Evolutionary conservation across 2,329 filamentous ascomycete genomes (phyloP), one percentile per base, ranked within the genome.

Genomic region (Colletotrichum shisoi): DNA sequence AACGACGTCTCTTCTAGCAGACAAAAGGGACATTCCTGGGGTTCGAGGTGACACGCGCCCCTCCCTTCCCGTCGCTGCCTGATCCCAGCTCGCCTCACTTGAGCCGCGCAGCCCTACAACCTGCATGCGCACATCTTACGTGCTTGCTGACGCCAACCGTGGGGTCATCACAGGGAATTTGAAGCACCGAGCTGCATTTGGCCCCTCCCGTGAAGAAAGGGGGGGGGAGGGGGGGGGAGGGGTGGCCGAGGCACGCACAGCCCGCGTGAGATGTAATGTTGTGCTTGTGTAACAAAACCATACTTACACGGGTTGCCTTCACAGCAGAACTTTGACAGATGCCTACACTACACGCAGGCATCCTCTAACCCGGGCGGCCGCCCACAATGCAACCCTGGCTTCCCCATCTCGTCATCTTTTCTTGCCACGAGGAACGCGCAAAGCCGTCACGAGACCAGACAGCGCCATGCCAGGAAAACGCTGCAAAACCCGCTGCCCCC

Each of bases 21-120:
- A 31, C 27, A 31, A n/a, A 34, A 7, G 17, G 34, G 17, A 51
- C 24, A 9, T 12, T 17, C 48, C 13, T 17, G 46, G 19, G 13
- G 3, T 2, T 0, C 15, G 13, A 27, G 9, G 54, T 64, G 42
- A 19, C 27, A 56, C 44, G 11, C 37, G 1, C 19, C 62, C 56
- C 27, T 21, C 21, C 53, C 19, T 17, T 13, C 37, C 31, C 21
- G 17, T 37, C 6, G 39, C n/a, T 21, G 31, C 46, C 57, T 39
- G 61, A 6, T 42, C 42, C 58, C 49, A 42, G 31, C 17, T 27
- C 48, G 48, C 37, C 57, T 61, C 48, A 45, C 45, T 67, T 46
- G 46, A 57, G 63, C 59, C 53, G 61, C 54, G 53, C 54, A 67
- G 64, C 64, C 64, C 61, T 67, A 67, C 11, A 24, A 45, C 42